phyloP scores from a whole-genome alignment of 345 rosid genomes.

The Gossypium mustelinum region DNA sequence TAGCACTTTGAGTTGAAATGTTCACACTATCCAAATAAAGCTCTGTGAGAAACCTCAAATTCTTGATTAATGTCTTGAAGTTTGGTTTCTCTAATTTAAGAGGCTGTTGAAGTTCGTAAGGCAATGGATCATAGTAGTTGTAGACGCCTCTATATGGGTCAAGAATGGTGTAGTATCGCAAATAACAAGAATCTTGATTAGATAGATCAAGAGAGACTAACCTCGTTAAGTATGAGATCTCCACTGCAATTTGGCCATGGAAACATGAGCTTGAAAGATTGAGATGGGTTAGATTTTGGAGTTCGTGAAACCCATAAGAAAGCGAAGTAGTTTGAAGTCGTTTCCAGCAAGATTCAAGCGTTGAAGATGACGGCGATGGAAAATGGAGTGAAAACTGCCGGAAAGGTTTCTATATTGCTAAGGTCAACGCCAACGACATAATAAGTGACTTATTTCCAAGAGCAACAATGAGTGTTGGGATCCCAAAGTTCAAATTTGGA shows the following conservation, averaged over 20 bases:
- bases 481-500: background rate
- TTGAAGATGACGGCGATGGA: background rate
- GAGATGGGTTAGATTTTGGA: constrained; percentile 1
- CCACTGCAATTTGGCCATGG: background rate
- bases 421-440: background rate
- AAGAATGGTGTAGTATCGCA: too few species aligned
- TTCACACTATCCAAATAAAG: too few species aligned
- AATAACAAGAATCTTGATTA: background rate
- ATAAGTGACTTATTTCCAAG: background rate
- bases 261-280: background rate
- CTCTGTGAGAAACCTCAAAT: too few species aligned
- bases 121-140: too few species aligned
- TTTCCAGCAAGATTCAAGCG: background rate
- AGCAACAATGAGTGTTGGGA: background rate
- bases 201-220: constrained; percentile 11
- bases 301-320: background rate
- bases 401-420: background rate
- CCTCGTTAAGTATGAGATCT: background rate
- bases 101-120: too few species aligned
- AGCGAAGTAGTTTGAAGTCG: background rate
- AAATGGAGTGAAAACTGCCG: background rate
- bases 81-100: constrained; percentile 1
- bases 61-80: background rate
- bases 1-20: too few species aligned
- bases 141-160: too few species aligned